Conservation (phyloP, 331 rosid genomes). For the Stylosanthes scabra region DNA sequence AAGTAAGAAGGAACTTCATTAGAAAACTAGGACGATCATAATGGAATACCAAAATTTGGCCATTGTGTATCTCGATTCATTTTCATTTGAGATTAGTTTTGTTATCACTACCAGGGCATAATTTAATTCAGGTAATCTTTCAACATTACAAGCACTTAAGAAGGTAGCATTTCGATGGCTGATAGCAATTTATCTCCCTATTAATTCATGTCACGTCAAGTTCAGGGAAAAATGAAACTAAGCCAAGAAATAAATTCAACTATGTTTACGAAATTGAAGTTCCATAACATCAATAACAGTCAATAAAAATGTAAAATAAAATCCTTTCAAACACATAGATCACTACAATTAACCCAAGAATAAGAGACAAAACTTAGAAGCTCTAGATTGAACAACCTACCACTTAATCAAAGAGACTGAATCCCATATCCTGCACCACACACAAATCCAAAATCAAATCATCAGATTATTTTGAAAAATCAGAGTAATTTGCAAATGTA, state of each 20-base stretch:
- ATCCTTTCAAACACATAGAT: conserved; percentile 5
- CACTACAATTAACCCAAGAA: conserved; percentile 6
- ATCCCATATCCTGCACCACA: conserved; percentile 67
- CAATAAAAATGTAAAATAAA: conserved; percentile 6
- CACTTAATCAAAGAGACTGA: conserved; percentile 74
- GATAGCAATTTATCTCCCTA: too few species aligned
- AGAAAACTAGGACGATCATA: too few species aligned
- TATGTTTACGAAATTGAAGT: neutral
- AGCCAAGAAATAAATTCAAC: neutral
- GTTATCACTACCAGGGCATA: too few species aligned
- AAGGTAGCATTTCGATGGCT: too few species aligned
- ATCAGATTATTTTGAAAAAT: neutral
- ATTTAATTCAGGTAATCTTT: too few species aligned
- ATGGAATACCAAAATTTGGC: too few species aligned
- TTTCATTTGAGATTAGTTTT: too few species aligned
- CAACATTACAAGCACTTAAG: too few species aligned
- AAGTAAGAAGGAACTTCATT: too few species aligned
- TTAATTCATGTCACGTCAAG: too few species aligned
- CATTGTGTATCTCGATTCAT: too few species aligned
- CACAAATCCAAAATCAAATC: neutral
- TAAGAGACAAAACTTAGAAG: neutral
- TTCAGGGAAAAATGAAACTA: neutral
- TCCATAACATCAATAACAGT: neutral
- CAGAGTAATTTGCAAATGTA: neutral
- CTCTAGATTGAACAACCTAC: conserved; percentile 17